Evolutionary conservation across 2,329 filamentous ascomycete genomes (phyloP), one percentile per base, ranked within the genome.

Genomic region (Monilinia vaccinii-corymbosi): DNA sequence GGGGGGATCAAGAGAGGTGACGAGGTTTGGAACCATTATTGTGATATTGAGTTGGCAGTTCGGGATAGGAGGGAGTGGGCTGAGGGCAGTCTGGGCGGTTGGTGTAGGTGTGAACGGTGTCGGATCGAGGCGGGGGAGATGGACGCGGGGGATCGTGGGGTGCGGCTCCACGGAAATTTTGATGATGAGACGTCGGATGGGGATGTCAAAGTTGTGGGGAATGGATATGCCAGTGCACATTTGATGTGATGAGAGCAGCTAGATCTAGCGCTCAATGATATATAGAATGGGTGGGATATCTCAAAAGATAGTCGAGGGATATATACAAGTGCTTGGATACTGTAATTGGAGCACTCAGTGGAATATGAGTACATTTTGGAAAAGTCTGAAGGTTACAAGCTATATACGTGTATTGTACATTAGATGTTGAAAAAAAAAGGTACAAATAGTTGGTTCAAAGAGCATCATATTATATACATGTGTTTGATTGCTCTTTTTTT

Each of bases 11-110:
- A 79, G 68, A 82, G 83, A 56, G 92, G 88, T 6, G 85, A 96
- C 63, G 93, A 99, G 76, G 85, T 97, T 48, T 73, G 96, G 63
- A 96, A 91, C 71, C 93, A 97, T 74, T 99, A 99, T 73, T 97
- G 92, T 72, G 94, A 97, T 75, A 80, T 96, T 57, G 79, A 83
- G 23, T 72, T 97, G 61, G 80, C 83, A 0, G 91, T 97, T 2
- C 82, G 86, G 66, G 83, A 94, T 71, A 82, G 94, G 60, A 83
- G 94, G 63, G 92, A 95, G 69, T 97, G 93, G 91, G 90, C 92
- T 5, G 78, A 79, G 50, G 94, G 93, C 6, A 92, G 91, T 61
- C 77, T 99, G 56, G 94, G 94, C 0, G 94, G 94, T 0, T 85
- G 84, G 74, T 99, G 94, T 75, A 86, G 89, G 79, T 99, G 94